Conservation (phyloP, 345 rosid species). For the Populus deltoides region DNA sequence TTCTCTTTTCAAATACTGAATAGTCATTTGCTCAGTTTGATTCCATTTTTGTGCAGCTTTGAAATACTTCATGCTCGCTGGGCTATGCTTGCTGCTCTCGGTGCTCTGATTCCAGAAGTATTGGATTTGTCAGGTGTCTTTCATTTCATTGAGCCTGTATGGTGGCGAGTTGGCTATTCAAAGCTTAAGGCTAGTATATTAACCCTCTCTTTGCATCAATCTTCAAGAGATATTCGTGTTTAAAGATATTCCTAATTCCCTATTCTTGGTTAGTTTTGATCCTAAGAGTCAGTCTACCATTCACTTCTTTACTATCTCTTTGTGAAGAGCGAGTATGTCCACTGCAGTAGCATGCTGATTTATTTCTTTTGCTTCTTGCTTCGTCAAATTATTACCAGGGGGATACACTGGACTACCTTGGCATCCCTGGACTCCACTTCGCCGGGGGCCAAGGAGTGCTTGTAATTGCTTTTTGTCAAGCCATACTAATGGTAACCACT, state of each 20-base stretch:
- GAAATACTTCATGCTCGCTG: constrained; percentile 95
- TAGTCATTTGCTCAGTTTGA: background rate
- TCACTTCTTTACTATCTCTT: background rate
- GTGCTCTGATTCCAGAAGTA: constrained; percentile 79
- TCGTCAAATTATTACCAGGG: constrained; percentile 46
- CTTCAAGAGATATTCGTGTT: background rate
- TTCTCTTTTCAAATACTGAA: background rate
- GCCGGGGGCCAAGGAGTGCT: constrained; percentile 96
- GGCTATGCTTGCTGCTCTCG: constrained; percentile 96
- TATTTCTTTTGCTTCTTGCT: background rate
- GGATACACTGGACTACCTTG: constrained; percentile 87
- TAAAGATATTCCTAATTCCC: background rate
- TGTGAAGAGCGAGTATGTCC: background rate
- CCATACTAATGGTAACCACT: constrained; percentile 67
- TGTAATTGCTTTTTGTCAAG: constrained; percentile 86
- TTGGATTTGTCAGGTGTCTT: constrained; percentile 66
- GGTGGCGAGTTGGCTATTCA: constrained; percentile 96
- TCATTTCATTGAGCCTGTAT: constrained; percentile 80
- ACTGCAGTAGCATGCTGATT: background rate
- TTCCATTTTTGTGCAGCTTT: constrained; percentile 49
- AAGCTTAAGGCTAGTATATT: constrained; percentile 62
- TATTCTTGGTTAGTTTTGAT: background rate
- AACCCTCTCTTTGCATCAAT: background rate
- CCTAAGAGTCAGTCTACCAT: background rate
- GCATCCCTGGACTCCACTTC: constrained; percentile 85